Evolutionary conservation across 228 moss, liverwort and hornwort species (phyloP).

Genomic region (Sphagnum magellanicum): DNA sequence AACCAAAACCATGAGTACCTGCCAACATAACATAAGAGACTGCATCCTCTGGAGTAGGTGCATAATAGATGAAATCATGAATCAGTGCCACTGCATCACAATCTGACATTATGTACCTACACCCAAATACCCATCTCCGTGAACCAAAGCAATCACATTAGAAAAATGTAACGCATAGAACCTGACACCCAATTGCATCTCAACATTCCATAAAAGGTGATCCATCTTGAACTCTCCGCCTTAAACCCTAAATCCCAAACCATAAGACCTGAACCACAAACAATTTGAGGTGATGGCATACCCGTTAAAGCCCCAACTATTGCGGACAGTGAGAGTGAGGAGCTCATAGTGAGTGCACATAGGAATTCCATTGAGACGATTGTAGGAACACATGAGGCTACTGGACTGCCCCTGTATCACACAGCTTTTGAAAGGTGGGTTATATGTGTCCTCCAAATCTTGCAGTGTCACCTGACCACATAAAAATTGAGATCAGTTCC

Average conservation of each 20-base stretch:
- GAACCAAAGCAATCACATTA: neutral
- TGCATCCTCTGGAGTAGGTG: conserved; percentile 81
- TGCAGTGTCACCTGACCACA: conserved; percentile 53
- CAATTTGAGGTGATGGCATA: conserved; percentile 12
- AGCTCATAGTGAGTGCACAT: conserved; percentile 61
- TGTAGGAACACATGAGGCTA: conserved; percentile 91
- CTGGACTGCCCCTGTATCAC: conserved; percentile 72
- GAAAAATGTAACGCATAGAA: neutral
- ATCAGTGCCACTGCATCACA: conserved; percentile 93
- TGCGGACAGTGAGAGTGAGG: conserved; percentile 57
- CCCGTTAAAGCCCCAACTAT: conserved; percentile 80
- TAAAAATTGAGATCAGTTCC: neutral
- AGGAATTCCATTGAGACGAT: conserved; percentile 77
- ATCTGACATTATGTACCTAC: conserved; percentile 85
- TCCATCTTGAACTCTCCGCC: too few relatives aligned
- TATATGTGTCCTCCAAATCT: conserved; percentile 87
- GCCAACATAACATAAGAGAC: conserved; percentile 65
- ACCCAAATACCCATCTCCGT: neutral
- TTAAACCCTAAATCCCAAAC: too few relatives aligned
- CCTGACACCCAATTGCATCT: neutral
- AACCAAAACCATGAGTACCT: conserved; percentile 25
- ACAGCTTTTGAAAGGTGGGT: conserved; percentile 82
- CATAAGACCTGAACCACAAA: neutral
- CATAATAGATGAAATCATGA: conserved; percentile 55
- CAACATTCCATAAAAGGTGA: too few relatives aligned